A percentile compares a stretch with the other conserved stretches of the same genome.
These are phyloP conservation scores for Sinapis alba DNA, from an alignment of 441 rosid genomes.

Conservation along the genomic window DNA sequence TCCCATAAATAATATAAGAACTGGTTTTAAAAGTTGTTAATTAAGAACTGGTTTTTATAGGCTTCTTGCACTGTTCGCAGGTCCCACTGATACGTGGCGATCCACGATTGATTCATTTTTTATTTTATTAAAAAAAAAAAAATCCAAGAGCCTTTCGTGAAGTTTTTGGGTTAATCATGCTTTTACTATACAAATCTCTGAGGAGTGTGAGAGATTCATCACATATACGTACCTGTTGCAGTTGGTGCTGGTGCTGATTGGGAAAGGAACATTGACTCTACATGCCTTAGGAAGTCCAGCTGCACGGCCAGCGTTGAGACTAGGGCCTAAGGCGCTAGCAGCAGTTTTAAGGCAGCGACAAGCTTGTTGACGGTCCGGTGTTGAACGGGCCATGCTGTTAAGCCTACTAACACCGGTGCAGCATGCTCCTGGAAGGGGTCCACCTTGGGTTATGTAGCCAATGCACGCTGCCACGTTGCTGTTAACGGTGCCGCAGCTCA, in stretches of 20 bases:
- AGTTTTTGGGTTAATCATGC: too few species aligned
- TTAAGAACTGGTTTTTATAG: too few species aligned
- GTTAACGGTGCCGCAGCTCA: slow-evolving; percentile 37
- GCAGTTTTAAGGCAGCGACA: slow-evolving; percentile 48
- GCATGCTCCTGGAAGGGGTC: slow-evolving; percentile 7
- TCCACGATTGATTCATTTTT: too few species aligned
- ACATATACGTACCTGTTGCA: slow-evolving; percentile 39
- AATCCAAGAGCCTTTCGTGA: too few species aligned
- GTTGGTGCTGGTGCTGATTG: slow-evolving; percentile 50
- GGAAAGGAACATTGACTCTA: slow-evolving; percentile 47
- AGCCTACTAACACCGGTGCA: slow-evolving; percentile 43
- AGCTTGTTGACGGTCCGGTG: slow-evolving; percentile 49
- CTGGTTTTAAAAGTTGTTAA: too few species aligned
- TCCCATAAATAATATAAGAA: too few species aligned
- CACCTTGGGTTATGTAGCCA: slow-evolving; percentile 12
- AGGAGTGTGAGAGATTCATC: slow-evolving; percentile 1
- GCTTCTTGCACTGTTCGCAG: too few species aligned
- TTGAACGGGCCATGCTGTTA: slow-evolving; percentile 41
- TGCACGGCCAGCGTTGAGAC: slow-evolving; percentile 26
- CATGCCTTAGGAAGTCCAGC: slow-evolving; percentile 45
- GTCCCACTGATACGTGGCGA: too few species aligned
- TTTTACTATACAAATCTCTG: background rate
- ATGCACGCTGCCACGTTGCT: slow-evolving; percentile 22
- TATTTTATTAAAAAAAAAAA: too few species aligned
- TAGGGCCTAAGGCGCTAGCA: background rate